Evolutionary conservation across 2,329 filamentous ascomycete genomes (phyloP).

Genomic region (Eutypa lata): DNA sequence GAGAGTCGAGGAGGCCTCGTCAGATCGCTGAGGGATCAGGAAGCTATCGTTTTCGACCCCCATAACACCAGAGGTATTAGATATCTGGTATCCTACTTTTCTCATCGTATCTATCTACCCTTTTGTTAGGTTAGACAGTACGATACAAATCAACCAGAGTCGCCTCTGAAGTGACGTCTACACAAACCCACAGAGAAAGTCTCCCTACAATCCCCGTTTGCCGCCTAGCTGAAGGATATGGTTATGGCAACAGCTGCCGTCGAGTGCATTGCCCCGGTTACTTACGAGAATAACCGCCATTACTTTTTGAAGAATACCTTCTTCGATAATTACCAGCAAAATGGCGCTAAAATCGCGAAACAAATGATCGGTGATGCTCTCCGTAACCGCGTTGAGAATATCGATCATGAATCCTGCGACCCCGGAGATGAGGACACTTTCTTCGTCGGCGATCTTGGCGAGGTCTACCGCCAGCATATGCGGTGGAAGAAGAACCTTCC

Average conservation of each 20-base stretch:
- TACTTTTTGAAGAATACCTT: slow-evolving; percentile 34
- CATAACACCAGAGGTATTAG: slow-evolving; percentile 62
- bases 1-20: slow-evolving; percentile 99
- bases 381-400: slow-evolving; percentile 75
- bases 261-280: slow-evolving; percentile 50
- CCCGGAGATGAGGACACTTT: slow-evolving; percentile 96
- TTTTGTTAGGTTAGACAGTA: slow-evolving; percentile 11
- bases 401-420: slow-evolving; percentile 85
- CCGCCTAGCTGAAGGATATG: slow-evolving; percentile 50
- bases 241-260: slow-evolving; percentile 62
- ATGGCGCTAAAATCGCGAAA: slow-evolving; percentile 59
- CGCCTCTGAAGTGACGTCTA: slow-evolving; percentile 14
- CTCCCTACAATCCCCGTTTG: slow-evolving; percentile 17
- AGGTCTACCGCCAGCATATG: slow-evolving; percentile 97
- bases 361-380: slow-evolving; percentile 83
- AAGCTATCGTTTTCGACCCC: slow-evolving; percentile 92
- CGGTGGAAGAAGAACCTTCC: slow-evolving; percentile 95
- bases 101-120: slow-evolving; percentile 14
- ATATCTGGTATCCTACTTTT: slow-evolving; percentile 18
- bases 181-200: slow-evolving; percentile 14
- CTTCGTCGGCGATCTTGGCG: slow-evolving; percentile 95
- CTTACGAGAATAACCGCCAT: slow-evolving; percentile 46
- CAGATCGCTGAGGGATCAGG: slow-evolving; percentile 86
- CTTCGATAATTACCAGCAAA: slow-evolving; percentile 36
- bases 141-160: slow-evolving; percentile 10